Evolutionary conservation across 192 early-diverging fungal species (phyloP).

Genomic region (Coemansia sp.): DNA sequence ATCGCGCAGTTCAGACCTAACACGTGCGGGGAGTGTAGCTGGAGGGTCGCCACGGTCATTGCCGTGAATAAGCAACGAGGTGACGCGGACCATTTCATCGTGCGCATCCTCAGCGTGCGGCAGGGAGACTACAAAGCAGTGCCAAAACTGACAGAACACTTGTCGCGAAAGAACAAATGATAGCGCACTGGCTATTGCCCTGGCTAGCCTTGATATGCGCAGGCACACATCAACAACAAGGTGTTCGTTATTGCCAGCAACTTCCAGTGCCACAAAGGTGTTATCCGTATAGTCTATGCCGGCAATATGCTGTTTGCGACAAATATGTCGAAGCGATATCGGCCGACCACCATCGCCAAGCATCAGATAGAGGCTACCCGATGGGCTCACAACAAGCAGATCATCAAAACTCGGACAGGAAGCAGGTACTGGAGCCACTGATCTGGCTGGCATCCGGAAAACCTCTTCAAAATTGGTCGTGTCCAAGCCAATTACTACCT

Average conservation of each 20-base stretch:
- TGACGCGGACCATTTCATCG: constrained; percentile 19
- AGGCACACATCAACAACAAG: constrained; percentile 10
- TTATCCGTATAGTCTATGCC: constrained; percentile 15
- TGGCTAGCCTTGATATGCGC: constrained; percentile 18
- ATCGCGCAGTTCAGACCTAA: constrained; percentile 26
- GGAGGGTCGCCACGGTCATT: constrained; percentile 11
- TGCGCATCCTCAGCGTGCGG: constrained; percentile 1
- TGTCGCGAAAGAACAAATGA: constrained; percentile 32
- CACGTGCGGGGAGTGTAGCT: constrained; percentile 15
- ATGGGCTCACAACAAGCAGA: constrained; percentile 26
- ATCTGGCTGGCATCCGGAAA: constrained; percentile 31
- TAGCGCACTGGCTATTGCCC: constrained; percentile 15
- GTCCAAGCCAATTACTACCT: constrained; percentile 27
- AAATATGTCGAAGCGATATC: constrained; percentile 2
- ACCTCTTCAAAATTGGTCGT: constrained; percentile 19
- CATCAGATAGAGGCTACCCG: constrained; percentile 15
- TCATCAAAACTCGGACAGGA: constrained; percentile 24
- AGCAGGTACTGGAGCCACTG: constrained; percentile 23
- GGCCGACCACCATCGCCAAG: constrained; percentile 21
- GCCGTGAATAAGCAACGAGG: constrained; percentile 24
- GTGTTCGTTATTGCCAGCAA: neutral
- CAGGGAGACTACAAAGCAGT: constrained; percentile 13
- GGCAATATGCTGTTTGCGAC: neutral
- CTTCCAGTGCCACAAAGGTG: constrained; percentile 2
- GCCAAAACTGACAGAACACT: constrained; percentile 20